Conservation (phyloP, 306 rosid species). For the Citrullus colocynthis region DNA sequence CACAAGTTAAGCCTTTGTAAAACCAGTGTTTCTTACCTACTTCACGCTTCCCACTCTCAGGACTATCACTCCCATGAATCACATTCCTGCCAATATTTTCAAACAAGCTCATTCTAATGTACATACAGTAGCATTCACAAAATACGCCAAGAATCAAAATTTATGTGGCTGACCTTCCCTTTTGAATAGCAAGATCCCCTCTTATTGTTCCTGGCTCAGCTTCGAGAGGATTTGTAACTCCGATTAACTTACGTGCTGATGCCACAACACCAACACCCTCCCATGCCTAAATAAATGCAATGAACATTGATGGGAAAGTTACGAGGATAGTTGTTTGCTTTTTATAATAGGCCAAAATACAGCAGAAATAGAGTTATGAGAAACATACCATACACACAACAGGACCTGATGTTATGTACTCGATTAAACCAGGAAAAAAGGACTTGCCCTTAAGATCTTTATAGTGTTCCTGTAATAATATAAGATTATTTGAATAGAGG, state of each 20-base stretch:
- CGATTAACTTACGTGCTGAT: constrained; percentile 90
- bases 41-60: constrained; percentile 93
- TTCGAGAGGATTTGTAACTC: constrained; percentile 86
- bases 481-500: not conserved
- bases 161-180: constrained; percentile 56
- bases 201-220: constrained; percentile 98
- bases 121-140: not conserved
- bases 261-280: constrained; percentile 95
- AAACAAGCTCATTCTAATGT: constrained; percentile 10
- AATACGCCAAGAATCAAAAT: constrained; percentile 4
- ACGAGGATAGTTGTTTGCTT: not conserved
- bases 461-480: constrained; percentile 72
- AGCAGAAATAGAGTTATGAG: not conserved
- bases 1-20: not conserved
- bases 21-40: constrained; percentile 34
- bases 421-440: constrained; percentile 73
- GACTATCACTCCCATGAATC: constrained; percentile 97
- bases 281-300: constrained; percentile 51
- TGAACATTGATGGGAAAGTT: not conserved
- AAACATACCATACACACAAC: constrained; percentile 85
- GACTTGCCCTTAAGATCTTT: constrained; percentile 74
- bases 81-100: constrained; percentile 56
- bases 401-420: constrained; percentile 90
- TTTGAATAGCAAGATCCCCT: constrained; percentile 91
- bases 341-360: not conserved